These are phyloP conservation scores for Graphilbum fragrans DNA, from an alignment of 2,329 filamentous ascomycete genomes.

Conservation along the genomic window DNA sequence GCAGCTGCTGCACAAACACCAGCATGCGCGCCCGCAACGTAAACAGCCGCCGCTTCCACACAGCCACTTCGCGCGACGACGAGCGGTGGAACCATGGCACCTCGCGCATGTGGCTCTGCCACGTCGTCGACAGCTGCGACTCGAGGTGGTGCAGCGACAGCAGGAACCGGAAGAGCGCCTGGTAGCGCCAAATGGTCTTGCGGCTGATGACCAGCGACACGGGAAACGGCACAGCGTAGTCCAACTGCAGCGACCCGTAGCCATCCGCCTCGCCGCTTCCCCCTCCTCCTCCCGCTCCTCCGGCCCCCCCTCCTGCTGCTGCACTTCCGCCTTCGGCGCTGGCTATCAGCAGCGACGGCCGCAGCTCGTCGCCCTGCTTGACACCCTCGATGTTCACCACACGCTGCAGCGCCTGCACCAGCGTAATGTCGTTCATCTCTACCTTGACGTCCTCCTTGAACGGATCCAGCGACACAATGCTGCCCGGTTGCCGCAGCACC, in stretches of 20 bases:
- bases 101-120: slow-evolving; percentile 79
- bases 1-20: slow-evolving; percentile 88
- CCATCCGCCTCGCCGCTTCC: slow-evolving; percentile 80
- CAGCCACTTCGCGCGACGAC: slow-evolving; percentile 60
- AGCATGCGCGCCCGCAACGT: slow-evolving; percentile 88
- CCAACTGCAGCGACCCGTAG: slow-evolving; percentile 85
- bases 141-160: slow-evolving; percentile 84
- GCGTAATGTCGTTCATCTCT: slow-evolving; percentile 86
- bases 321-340: slow-evolving; percentile 56
- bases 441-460: slow-evolving; percentile 99
- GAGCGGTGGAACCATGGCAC: slow-evolving; percentile 74
- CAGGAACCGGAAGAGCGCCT: slow-evolving; percentile 89
- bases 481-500: slow-evolving; percentile 90
- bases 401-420: slow-evolving; percentile 88
- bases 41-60: slow-evolving; percentile 89
- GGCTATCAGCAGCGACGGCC: slow-evolving; percentile 54
- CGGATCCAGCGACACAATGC: slow-evolving; percentile 82
- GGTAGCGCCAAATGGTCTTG: slow-evolving; percentile 94
- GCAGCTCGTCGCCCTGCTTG: slow-evolving; percentile 75
- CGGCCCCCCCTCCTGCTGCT: too few relatives aligned
- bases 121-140: slow-evolving; percentile 71
- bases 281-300: slow-evolving; percentile 62
- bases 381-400: slow-evolving; percentile 95
- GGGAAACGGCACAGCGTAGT: slow-evolving; percentile 90
- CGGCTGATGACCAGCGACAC: slow-evolving; percentile 90